Percentiles rank a stretch among this genome's conserved stretches.
Evolutionary conservation across 345 rosid genomes (phyloP).

Genomic region (thale cress (Arabidopsis thaliana)): DNA sequence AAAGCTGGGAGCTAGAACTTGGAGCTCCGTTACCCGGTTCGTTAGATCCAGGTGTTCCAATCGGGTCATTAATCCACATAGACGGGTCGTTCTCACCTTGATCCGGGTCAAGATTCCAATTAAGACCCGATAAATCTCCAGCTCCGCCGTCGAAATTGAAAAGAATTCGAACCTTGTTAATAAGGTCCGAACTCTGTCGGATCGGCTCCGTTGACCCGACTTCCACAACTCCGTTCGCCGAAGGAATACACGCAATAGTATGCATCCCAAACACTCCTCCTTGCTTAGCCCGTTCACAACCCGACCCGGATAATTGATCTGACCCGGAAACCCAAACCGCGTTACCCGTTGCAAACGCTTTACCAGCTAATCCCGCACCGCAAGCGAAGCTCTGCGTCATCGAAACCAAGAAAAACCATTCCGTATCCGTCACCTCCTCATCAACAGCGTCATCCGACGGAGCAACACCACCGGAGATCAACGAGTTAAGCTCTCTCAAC

Average conservation of each 20-base stretch:
- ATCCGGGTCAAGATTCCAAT: constrained; percentile 63
- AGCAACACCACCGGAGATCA: constrained; percentile 70
- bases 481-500: constrained; percentile 82
- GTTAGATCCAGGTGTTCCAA: constrained; percentile 45
- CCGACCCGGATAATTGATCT: constrained; percentile 61
- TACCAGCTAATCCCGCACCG: constrained; percentile 84
- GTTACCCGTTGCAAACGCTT: constrained; percentile 59
- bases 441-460: constrained; percentile 68
- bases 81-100: constrained; percentile 91
- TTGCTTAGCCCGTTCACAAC: constrained; percentile 80
- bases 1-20: constrained; percentile 44
- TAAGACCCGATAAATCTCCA: constrained; percentile 56
- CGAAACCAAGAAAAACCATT: constrained; percentile 95
- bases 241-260: constrained; percentile 87
- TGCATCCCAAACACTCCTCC: constrained; percentile 82
- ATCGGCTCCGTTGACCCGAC: constrained; percentile 86
- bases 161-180: constrained; percentile 70
- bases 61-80: constrained; percentile 79
- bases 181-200: constrained; percentile 78
- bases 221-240: constrained; percentile 88
- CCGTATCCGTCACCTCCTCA: constrained; percentile 96
- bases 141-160: constrained; percentile 63
- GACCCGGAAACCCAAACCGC: constrained; percentile 80
- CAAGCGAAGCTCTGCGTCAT: constrained; percentile 89
- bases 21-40: constrained; percentile 38